These are phyloP conservation scores for Torrubiella hemipterigena DNA, from an alignment of 2,329 filamentous ascomycete genomes.

Conservation along the genomic window DNA sequence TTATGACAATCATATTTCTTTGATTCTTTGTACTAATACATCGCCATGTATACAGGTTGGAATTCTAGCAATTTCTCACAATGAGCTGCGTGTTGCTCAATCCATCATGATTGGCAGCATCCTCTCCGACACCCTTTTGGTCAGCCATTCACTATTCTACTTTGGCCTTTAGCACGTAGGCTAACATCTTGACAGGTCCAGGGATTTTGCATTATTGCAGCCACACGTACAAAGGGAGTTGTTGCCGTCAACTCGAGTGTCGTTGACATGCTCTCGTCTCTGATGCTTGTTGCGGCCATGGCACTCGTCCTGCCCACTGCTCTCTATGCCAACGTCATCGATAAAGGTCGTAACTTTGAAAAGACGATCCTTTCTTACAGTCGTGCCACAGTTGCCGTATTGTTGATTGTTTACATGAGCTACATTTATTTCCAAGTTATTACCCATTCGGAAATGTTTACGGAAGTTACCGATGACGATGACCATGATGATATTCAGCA, in stretches of 20 bases:
- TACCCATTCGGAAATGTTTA: constrained; percentile 8
- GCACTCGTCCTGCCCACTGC: constrained; percentile 9
- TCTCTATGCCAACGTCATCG: constrained; percentile 5
- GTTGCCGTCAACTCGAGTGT: constrained; percentile 8
- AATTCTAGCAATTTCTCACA: constrained; percentile 6
- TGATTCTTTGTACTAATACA: neutral
- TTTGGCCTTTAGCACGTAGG: too few species aligned
- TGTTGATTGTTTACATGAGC: constrained; percentile 6
- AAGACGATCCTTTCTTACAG: constrained; percentile 8
- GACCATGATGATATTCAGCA: neutral
- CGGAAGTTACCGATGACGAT: constrained; percentile 3
- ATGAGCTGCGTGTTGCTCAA: constrained; percentile 8
- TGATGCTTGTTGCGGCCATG: constrained; percentile 9
- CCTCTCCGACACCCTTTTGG: constrained; percentile 9
- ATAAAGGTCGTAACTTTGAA: constrained; percentile 1
- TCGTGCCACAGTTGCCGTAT: constrained; percentile 7
- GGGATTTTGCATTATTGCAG: constrained; percentile 9
- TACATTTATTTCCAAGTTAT: constrained; percentile 10
- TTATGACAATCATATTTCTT: too few species aligned
- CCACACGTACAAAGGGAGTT: constrained; percentile 8
- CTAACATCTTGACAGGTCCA: constrained; percentile 4
- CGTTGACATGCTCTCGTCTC: constrained; percentile 8
- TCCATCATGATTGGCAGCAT: constrained; percentile 10
- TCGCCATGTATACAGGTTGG: constrained; percentile 5
- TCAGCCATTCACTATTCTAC: too few species aligned